phyloP scores from a whole-genome alignment of 2,329 filamentous ascomycete species.

The Pseudogymnoascus sp. region DNA sequence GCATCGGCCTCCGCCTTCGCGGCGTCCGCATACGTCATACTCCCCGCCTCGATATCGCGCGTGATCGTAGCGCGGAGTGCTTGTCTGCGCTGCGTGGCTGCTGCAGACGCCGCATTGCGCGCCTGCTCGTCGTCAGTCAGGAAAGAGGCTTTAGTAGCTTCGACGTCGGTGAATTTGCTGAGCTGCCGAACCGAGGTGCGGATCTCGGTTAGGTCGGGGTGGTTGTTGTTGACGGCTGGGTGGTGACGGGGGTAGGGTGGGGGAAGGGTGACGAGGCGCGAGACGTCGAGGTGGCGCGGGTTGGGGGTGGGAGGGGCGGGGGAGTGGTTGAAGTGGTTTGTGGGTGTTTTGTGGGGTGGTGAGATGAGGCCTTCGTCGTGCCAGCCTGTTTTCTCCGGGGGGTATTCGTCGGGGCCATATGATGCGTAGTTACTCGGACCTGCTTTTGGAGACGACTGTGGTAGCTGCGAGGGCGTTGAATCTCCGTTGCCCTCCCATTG shows the following conservation, averaged over 20 bases:
- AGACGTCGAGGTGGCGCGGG: conserved; percentile 66
- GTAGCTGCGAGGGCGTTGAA: conserved; percentile 18
- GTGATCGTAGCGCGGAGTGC: conserved; percentile 68
- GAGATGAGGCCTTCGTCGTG: conserved; percentile 30
- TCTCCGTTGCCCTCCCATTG: conserved; percentile 48
- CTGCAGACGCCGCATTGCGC: conserved; percentile 44
- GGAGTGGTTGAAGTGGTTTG: conserved; percentile 30
- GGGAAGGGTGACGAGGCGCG: conserved; percentile 72
- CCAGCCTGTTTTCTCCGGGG: conserved; percentile 54
- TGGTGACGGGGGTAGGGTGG: no score
- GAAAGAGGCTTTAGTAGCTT: conserved; percentile 57
- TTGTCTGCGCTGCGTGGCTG: conserved; percentile 45
- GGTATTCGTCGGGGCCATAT: conserved; percentile 44
- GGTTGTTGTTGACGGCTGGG: no score
- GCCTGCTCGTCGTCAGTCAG: conserved; percentile 47
- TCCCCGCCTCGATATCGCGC: conserved; percentile 66
- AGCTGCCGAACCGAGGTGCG: conserved; percentile 71
- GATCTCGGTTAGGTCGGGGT: conserved; percentile 27
- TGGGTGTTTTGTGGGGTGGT: conserved; percentile 23
- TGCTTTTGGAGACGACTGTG: conserved; percentile 12
- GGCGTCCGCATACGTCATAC: conserved; percentile 74
- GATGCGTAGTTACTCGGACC: conserved; percentile 24
- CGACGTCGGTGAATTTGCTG: conserved; percentile 64
- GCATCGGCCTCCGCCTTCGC: conserved; percentile 72
- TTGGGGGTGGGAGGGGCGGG: conserved; percentile 37